Base-by-base conservation (phyloP, 179 eudicot genomes). In the Spergularia azorica region DNA sequence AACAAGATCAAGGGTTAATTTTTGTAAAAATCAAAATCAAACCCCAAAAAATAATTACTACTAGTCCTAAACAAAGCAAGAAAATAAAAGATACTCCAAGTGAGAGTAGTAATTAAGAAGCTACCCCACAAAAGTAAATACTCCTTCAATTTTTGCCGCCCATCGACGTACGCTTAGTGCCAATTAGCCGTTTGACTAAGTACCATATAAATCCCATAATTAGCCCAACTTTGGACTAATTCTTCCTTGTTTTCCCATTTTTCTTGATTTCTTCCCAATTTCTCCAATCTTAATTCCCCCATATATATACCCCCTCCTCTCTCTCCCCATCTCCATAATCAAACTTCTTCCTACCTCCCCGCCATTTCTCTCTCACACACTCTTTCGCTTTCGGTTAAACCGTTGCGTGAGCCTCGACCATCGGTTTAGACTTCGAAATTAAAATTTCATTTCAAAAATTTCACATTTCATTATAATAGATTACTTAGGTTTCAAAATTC, bases 311-410 rank as follows among this genome's bases (percentile, higher is more conserved):
- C 32, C 50, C 12, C 71, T 21, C n/a, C 8, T 10, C 3, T 70
- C 52, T 55, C 66, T 5, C 51, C 57, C 39, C 39, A 36, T 67
- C 59, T 55, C 72, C 63, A 59, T 18, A 20, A 71, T 73, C 72
- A 56, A 72, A 66, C 77, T 60, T 58, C 60, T 8, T 55, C 80
- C 74, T 74, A 79, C 64, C 58, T 74, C 54, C 74, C 75, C 82
- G 75, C 82, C 78, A 67, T 67, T 61, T 51, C 64, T 52, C 64
- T 46, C 38, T 52, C 69, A 12, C 12, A 21, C n/a, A 16, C 18
- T 15, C 63, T 59, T 21, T 59, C 63, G 6, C 21, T 16, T 0
- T 59, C n/a, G 7, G 18, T 59, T 2, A 57, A 57, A 57, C 61
- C 61, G 6, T 57, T n/a, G 5, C 38, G 3, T 36, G 39, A 4